Conservation (phyloP, 257 asterid species). For the Primulina tabacum region DNA sequence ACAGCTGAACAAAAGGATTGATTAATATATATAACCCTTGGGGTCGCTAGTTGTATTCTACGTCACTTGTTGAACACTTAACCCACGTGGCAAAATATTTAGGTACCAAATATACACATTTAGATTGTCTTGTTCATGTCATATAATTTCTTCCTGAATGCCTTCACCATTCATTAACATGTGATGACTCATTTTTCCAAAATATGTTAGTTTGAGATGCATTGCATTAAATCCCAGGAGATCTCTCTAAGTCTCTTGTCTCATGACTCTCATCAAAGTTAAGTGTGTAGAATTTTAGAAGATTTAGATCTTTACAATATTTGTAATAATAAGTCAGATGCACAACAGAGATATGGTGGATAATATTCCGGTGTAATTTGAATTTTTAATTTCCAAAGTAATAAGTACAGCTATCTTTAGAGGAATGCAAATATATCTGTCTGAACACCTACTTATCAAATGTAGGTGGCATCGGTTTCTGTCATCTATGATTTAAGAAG, state of each 20-base stretch:
- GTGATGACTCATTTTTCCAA: conserved; percentile 1
- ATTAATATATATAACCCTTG: background rate
- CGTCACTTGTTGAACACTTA: background rate
- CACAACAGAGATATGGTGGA: background rate
- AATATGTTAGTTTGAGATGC: background rate
- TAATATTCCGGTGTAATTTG: background rate
- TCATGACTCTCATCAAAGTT: background rate
- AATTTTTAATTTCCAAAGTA: too few species aligned
- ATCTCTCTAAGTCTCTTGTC: background rate
- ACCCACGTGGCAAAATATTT: conserved; percentile 2
- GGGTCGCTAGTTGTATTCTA: background rate
- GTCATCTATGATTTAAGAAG: background rate
- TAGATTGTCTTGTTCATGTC: conserved; percentile 11
- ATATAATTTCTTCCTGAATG: background rate
- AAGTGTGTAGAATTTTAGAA: background rate
- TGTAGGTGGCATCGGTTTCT: background rate
- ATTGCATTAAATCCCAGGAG: conserved; percentile 1
- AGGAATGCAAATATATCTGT: background rate
- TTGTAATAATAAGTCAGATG: background rate
- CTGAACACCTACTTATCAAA: background rate
- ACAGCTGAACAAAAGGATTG: background rate
- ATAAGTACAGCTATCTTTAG: background rate
- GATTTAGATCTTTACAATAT: background rate
- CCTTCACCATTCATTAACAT: background rate
- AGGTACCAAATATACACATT: background rate